phyloP scores from a whole-genome alignment of 2,329 filamentous ascomycete genomes.

The Aspergillus piperis region DNA sequence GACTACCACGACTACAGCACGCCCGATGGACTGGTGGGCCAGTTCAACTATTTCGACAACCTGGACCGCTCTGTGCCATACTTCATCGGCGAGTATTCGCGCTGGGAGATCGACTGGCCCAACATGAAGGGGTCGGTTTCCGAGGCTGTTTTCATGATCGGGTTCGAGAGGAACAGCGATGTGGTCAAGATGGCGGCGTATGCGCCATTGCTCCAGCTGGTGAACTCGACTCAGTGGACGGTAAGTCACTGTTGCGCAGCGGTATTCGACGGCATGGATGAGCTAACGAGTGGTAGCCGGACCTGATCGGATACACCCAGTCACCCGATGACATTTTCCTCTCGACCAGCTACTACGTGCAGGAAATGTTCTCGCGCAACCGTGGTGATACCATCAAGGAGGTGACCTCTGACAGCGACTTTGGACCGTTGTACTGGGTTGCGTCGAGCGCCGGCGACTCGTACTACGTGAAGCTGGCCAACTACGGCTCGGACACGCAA shows the following conservation, averaged over 20 bases:
- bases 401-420: conserved; percentile 22
- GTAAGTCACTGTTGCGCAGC: conserved; percentile 9
- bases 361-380: conserved; percentile 31
- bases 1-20: conserved; percentile 56
- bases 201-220: conserved; percentile 32
- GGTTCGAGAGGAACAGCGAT: conserved; percentile 39
- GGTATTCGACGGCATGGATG: not conserved
- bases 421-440: conserved; percentile 34
- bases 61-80: conserved; percentile 33
- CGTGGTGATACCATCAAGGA: conserved; percentile 27
- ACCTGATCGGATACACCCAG: conserved; percentile 28
- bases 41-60: conserved; percentile 58
- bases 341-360: conserved; percentile 32
- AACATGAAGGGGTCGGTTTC: conserved; percentile 54
- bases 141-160: conserved; percentile 65
- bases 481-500: conserved; percentile 18
- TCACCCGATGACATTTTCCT: conserved; percentile 22
- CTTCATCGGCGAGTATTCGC: conserved; percentile 31
- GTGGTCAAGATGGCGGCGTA: conserved; percentile 33
- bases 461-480: conserved; percentile 28
- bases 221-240: conserved; percentile 33
- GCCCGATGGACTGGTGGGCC: conserved; percentile 51
- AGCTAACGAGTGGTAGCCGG: conserved; percentile 20
- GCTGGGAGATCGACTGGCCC: conserved; percentile 19
- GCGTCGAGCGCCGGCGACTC: conserved; percentile 21